These are phyloP conservation scores for Sporothrix humicola DNA, from an alignment of 2,329 filamentous ascomycete genomes.

Conservation along the genomic window DNA sequence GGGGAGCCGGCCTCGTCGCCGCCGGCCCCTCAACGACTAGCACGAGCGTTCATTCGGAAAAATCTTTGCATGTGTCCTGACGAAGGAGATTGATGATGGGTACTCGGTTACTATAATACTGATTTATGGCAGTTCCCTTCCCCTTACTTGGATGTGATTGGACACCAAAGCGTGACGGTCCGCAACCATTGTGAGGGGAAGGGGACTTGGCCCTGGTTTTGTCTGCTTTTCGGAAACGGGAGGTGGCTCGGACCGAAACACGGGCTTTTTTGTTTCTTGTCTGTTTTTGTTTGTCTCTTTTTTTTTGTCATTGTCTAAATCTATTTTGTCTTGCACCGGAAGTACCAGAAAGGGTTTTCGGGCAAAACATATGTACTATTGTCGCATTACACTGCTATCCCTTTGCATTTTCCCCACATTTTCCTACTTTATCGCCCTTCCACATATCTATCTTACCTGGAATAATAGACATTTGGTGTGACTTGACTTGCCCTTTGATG, in stretches of 20 bases:
- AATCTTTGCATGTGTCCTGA: constrained; percentile 16
- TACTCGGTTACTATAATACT: constrained; percentile 33
- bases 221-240: constrained; percentile 29
- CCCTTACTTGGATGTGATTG: constrained; percentile 9
- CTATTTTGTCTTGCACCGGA: constrained; percentile 31
- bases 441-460: constrained; percentile 17
- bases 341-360: constrained; percentile 28
- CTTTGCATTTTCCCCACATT: constrained; percentile 28
- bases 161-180: constrained; percentile 12
- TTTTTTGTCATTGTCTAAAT: constrained; percentile 32
- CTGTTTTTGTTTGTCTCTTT: neutral
- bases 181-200: constrained; percentile 7
- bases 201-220: constrained; percentile 6
- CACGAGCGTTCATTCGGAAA: constrained; percentile 17
- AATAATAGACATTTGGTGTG: constrained; percentile 28
- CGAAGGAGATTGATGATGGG: constrained; percentile 22
- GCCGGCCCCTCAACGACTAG: neutral
- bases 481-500: neutral
- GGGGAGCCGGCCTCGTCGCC: neutral
- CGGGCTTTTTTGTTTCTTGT: constrained; percentile 34
- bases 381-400: constrained; percentile 49
- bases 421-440: constrained; percentile 3
- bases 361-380: constrained; percentile 57
- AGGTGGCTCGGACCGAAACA: constrained; percentile 32
- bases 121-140: constrained; percentile 1